phyloP scores from a whole-genome alignment of 192 early-diverging fungal genomes.

The Backusella sp. region DNA sequence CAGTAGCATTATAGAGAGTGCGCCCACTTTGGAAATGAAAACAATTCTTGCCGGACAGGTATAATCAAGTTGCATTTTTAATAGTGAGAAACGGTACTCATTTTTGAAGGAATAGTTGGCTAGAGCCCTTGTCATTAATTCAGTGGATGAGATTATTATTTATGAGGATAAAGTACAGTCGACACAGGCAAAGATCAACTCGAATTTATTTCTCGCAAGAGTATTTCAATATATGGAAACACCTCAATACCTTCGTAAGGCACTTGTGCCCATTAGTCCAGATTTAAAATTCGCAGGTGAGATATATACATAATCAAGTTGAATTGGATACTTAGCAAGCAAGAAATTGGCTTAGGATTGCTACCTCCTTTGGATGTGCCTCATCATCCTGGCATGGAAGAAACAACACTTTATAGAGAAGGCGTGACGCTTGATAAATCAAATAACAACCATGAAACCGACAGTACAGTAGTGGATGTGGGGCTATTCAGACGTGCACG shows the following conservation, averaged over 20 bases:
- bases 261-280: slow-evolving; percentile 62
- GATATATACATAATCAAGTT: neutral
- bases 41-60: slow-evolving; percentile 74
- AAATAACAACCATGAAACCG: slow-evolving; percentile 12
- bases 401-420: slow-evolving; percentile 57
- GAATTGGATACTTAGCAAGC: neutral
- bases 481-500: slow-evolving; percentile 48
- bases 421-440: slow-evolving; percentile 51
- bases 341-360: slow-evolving; percentile 32
- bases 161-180: slow-evolving; percentile 47
- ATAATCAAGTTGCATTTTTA: neutral
- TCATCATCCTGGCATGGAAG: slow-evolving; percentile 65
- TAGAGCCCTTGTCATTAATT: slow-evolving; percentile 52
- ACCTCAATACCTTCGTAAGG: slow-evolving; percentile 66
- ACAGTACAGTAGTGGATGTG: slow-evolving; percentile 49
- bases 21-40: slow-evolving; percentile 61
- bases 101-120: slow-evolving; percentile 45
- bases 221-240: slow-evolving; percentile 69
- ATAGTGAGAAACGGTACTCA: neutral
- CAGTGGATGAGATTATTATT: slow-evolving; percentile 69
- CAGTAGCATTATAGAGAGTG: slow-evolving; percentile 61
- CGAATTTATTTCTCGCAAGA: slow-evolving; percentile 56
- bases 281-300: slow-evolving; percentile 61
- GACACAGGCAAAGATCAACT: slow-evolving; percentile 45
- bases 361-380: slow-evolving; percentile 65